phyloP scores from a whole-genome alignment of 2,329 filamentous ascomycete species.

The Monilinia aucupariae region DNA sequence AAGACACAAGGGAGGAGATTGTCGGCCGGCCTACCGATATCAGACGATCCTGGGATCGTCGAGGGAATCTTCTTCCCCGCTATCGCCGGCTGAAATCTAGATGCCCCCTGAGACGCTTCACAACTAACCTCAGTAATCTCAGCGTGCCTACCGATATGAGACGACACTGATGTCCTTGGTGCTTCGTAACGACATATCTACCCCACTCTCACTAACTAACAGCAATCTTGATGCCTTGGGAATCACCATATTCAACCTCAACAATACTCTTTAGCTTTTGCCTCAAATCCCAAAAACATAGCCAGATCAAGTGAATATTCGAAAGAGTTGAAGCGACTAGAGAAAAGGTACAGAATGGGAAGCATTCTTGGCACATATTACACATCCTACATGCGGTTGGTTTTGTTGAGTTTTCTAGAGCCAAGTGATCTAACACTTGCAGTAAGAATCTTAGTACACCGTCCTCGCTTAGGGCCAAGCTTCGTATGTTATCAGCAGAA shows the following conservation, averaged over 20 bases:
- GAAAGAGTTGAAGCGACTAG: neutral
- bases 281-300: neutral
- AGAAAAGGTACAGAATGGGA: neutral
- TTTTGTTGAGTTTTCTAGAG: neutral
- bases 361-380: conserved; percentile 6
- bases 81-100: neutral
- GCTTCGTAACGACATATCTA: neutral
- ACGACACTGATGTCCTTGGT: neutral
- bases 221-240: neutral
- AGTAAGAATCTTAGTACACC: neutral
- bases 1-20: neutral
- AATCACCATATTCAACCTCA: neutral
- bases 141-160: neutral
- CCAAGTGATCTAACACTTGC: neutral
- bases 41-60: conserved; percentile 1
- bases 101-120: neutral
- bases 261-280: neutral
- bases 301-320: neutral
- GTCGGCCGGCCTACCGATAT: neutral
- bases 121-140: neutral
- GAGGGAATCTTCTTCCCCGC: neutral
- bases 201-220: neutral
- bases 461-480: conserved; percentile 7
- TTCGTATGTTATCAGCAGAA: conserved; percentile 8
- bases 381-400: neutral